Evolutionary conservation across 306 rosid genomes (phyloP).

Genomic region (Carpinus viminea): DNA sequence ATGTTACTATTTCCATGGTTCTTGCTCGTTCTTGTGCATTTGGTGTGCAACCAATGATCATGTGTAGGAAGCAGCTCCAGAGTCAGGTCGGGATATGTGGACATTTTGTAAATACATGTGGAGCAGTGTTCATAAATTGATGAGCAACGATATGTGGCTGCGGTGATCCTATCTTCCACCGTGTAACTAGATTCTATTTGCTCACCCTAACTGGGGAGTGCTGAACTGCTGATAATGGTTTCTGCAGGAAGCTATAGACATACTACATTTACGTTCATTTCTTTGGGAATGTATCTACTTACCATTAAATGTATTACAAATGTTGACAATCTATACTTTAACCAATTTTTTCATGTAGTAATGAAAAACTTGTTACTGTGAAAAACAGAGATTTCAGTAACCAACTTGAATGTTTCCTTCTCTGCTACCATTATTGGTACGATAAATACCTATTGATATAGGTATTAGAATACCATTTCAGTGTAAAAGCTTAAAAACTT

Average conservation of each 20-base stretch:
- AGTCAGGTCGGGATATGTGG: slow-evolving; percentile 40
- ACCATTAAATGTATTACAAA: slow-evolving; percentile 27
- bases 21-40: slow-evolving; percentile 32
- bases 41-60: slow-evolving; percentile 42
- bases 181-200: slow-evolving; percentile 18
- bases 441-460: too few relatives aligned
- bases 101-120: slow-evolving; percentile 49
- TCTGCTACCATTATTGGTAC: neutral
- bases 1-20: slow-evolving; percentile 42
- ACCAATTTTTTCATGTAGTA: neutral
- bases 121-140: slow-evolving; percentile 52
- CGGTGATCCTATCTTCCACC: slow-evolving; percentile 13
- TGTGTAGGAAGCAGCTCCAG: slow-evolving; percentile 48
- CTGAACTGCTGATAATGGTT: neutral
- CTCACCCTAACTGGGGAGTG: slow-evolving; percentile 4
- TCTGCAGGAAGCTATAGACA: slow-evolving; percentile 24
- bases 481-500: too few relatives aligned
- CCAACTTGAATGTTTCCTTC: neutral
- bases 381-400: neutral
- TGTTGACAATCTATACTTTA: neutral
- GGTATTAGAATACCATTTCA: too few relatives aligned
- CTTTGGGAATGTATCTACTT: slow-evolving; percentile 19
- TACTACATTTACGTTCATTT: slow-evolving; percentile 28
- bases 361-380: neutral
- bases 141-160: slow-evolving; percentile 27